Evolutionary conservation across 1,284 basidiomycete species (phyloP).

Genomic region (Schizophyllum amplum): DNA sequence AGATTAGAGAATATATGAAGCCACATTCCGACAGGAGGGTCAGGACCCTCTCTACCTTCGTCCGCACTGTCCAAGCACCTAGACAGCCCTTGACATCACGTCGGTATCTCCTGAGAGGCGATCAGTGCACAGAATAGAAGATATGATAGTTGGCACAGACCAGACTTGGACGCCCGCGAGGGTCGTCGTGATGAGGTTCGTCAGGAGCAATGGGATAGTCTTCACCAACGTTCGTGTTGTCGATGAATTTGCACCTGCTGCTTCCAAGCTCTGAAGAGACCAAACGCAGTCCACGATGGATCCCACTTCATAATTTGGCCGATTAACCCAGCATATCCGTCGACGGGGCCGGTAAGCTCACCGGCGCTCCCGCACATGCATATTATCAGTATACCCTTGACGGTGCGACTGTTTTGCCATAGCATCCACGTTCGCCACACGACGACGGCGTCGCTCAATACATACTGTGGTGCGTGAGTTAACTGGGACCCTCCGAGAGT

Average conservation of each 20-base stretch:
- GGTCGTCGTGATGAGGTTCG: constrained; percentile 8
- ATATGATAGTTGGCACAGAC: no score
- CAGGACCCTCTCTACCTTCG: constrained; percentile 6
- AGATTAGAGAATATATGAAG: constrained; percentile 6
- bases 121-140: constrained; percentile 6
- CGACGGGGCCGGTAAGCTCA: not conserved
- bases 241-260: not conserved
- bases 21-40: constrained; percentile 9
- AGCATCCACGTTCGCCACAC: no score
- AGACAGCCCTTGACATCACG: constrained; percentile 7
- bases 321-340: not conserved
- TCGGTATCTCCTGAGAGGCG: constrained; percentile 7
- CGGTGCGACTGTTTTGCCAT: not conserved
- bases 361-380: constrained; percentile 2
- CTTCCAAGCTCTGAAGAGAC: not conserved
- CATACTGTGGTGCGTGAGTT: no score
- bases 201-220: constrained; percentile 8
- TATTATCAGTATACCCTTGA: not conserved
- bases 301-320: not conserved
- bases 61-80: not conserved
- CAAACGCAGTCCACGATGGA: constrained; percentile 1
- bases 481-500: no score
- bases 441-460: no score
- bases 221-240: constrained; percentile 4
- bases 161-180: constrained; percentile 5